Percentiles rank a stretch among this genome's conserved stretches.
Conservation (phyloP, 1,284 basidiomycete genomes). For the Apiotrichum akiyoshidainum region DNA sequence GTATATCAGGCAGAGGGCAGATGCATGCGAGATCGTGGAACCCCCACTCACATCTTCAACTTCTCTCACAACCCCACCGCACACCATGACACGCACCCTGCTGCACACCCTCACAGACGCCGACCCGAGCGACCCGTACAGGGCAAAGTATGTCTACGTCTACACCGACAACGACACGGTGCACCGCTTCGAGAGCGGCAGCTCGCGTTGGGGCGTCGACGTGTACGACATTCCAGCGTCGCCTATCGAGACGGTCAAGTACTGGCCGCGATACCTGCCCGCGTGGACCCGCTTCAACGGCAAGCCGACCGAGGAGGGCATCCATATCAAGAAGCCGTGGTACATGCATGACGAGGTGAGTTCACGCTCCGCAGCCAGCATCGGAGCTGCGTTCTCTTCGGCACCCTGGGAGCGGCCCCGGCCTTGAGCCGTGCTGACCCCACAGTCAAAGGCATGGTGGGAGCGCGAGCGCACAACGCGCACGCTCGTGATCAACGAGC, state of each 20-base stretch:
- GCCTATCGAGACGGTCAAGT: background rate
- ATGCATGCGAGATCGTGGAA: too few relatives aligned
- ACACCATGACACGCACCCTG: background rate
- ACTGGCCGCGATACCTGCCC: background rate
- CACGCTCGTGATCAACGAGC: background rate
- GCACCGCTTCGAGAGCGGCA: background rate
- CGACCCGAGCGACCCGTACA: background rate
- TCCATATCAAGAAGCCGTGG: background rate
- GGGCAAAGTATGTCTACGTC: background rate
- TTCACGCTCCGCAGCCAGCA: too few relatives aligned
- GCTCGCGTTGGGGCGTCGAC: background rate
- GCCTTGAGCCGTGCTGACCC: background rate
- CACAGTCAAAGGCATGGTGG: background rate
- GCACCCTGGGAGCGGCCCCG: too few relatives aligned
- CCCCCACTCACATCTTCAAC: too few relatives aligned
- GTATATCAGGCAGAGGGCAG: too few relatives aligned
- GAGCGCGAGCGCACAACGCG: background rate
- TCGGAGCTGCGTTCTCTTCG: too few relatives aligned
- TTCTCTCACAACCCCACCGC: too few relatives aligned
- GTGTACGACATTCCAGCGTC: background rate
- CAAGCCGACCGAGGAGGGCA: background rate
- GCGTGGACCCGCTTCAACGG: background rate
- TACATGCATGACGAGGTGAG: constrained; percentile 1
- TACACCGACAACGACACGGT: background rate
- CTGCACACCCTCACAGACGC: background rate